These are phyloP conservation scores for Chionographis japonica DNA, from an alignment of 106 monocot genomes.

Conservation along the genomic window DNA sequence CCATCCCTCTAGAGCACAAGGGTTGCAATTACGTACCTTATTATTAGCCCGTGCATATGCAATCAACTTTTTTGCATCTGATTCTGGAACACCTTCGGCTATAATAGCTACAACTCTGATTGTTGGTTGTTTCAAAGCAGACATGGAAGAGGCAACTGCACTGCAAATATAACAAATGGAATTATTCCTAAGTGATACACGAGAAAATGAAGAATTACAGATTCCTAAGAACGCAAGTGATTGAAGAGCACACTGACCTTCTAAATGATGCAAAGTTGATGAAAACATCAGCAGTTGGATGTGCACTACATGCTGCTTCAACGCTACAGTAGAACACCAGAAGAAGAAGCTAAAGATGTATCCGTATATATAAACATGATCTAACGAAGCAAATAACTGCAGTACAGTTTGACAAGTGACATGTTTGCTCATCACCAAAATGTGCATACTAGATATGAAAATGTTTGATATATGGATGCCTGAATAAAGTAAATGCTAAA, in stretches of 20 bases:
- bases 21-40: conserved; percentile 34
- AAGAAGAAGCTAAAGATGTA: neutral
- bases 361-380: no score
- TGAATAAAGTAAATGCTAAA: no score
- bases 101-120: conserved; percentile 67
- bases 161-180: conserved; percentile 32
- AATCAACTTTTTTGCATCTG: conserved; percentile 59
- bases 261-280: conserved; percentile 98
- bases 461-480: no score
- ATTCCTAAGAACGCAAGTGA: neutral
- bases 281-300: conserved; percentile 97
- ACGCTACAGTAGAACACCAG: conserved; percentile 42
- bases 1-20: no score
- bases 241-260: conserved; percentile 40
- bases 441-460: no score
- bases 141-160: conserved; percentile 70
- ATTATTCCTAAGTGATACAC: neutral
- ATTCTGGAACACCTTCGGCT: conserved; percentile 78
- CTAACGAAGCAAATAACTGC: no score
- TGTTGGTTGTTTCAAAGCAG: conserved; percentile 67
- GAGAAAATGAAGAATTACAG: neutral
- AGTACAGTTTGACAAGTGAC: no score
- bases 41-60: conserved; percentile 65
- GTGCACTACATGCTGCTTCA: conserved; percentile 84
- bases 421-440: no score